A percentile compares a stretch with the other conserved stretches of the same genome.
These are phyloP conservation scores for Mycena vulgaris DNA, from an alignment of 768 basidiomycete genomes.

Conservation along the genomic window DNA sequence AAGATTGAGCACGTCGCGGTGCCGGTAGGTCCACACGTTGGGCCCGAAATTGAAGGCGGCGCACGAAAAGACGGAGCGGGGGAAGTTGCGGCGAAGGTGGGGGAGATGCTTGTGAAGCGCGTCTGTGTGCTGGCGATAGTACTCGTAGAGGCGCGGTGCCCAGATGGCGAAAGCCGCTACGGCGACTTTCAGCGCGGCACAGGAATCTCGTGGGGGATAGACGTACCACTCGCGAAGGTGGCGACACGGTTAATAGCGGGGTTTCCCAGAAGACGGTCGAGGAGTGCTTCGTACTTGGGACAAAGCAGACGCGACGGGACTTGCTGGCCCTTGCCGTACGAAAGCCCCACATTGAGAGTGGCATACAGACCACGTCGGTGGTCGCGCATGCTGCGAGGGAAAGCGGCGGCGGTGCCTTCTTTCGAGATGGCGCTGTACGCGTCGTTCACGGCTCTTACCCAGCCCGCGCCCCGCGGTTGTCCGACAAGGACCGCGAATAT, in stretches of 20 bases:
- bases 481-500: background rate
- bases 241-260: background rate
- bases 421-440: background rate
- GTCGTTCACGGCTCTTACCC: background rate
- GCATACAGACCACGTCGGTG: background rate
- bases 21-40: background rate
- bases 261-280: background rate
- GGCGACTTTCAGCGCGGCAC: no score
- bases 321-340: background rate
- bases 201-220: no score
- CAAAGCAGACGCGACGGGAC: background rate
- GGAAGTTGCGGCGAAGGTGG: background rate
- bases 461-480: background rate
- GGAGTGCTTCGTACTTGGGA: background rate
- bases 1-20: background rate
- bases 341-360: background rate
- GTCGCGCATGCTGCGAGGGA: background rate
- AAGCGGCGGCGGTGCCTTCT: background rate
- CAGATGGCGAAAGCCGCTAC: background rate
- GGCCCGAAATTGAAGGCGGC: constrained; percentile 6
- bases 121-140: background rate
- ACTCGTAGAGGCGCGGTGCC: background rate
- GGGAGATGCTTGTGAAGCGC: background rate
- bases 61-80: background rate
- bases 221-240: background rate